phyloP scores from a whole-genome alignment of 352 stramenopile genomes.

The Pelagophyceae sp. region DNA sequence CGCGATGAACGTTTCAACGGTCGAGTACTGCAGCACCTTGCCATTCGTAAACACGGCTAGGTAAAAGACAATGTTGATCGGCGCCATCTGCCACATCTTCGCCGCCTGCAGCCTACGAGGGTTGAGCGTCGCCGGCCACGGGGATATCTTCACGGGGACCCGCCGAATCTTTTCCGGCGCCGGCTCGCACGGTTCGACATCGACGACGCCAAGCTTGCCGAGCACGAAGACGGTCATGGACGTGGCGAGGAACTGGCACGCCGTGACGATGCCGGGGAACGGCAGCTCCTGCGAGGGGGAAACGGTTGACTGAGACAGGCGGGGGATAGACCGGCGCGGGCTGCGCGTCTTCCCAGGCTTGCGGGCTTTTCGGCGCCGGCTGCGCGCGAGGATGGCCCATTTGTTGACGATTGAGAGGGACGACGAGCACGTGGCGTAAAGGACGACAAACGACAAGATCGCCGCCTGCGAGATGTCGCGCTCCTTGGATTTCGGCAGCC shows the following conservation, averaged over 20 bases:
- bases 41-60: conserved; percentile 66
- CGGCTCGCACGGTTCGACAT: background rate
- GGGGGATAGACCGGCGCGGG: too few species aligned
- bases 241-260: conserved; percentile 19
- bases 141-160: background rate
- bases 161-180: too few species aligned
- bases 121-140: background rate
- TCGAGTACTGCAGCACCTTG: conserved; percentile 54
- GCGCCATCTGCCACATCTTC: background rate
- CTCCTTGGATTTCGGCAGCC: too few species aligned
- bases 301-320: background rate
- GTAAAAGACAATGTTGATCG: conserved; percentile 54
- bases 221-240: background rate
- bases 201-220: background rate
- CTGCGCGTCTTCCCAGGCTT: too few species aligned
- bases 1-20: conserved; percentile 73
- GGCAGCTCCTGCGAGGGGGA: background rate
- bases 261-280: conserved; percentile 13
- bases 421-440: background rate
- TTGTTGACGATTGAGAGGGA: conserved; percentile 12
- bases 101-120: background rate
- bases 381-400: background rate
- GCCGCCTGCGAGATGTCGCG: too few species aligned
- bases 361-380: too few species aligned
- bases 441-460: background rate